phyloP scores from a whole-genome alignment of 208 protist genomes.

The Herpetomonas muscarum region DNA sequence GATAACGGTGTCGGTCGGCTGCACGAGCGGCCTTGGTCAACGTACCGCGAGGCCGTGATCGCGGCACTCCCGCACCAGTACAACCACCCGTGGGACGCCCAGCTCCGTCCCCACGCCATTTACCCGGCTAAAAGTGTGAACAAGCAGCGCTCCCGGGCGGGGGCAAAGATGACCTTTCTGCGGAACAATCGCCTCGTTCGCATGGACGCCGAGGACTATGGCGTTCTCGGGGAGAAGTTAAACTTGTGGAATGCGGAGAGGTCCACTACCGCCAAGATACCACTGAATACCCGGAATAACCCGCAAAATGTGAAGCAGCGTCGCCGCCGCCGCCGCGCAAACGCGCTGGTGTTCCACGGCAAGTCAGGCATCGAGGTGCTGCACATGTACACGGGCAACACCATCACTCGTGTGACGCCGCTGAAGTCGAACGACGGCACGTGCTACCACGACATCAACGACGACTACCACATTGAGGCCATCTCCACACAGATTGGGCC shows the following conservation, averaged over 20 bases:
- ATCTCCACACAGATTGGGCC: constrained; percentile 59
- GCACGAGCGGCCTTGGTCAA: constrained; percentile 74
- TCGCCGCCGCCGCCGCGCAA: constrained; percentile 24
- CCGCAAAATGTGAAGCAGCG: constrained; percentile 3
- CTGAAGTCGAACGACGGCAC: constrained; percentile 43
- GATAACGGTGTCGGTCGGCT: constrained; percentile 5
- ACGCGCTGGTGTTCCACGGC: constrained; percentile 85
- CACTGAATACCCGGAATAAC: not conserved
- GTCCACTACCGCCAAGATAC: not conserved
- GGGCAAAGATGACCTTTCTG: constrained; percentile 36
- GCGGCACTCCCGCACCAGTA: constrained; percentile 81
- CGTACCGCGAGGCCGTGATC: constrained; percentile 68
- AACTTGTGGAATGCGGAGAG: constrained; percentile 1
- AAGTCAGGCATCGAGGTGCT: constrained; percentile 75
- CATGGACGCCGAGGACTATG: constrained; percentile 70
- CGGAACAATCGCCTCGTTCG: constrained; percentile 62
- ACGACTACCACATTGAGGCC: constrained; percentile 76
- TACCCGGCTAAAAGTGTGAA: constrained; percentile 46
- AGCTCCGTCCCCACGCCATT: constrained; percentile 63
- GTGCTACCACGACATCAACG: constrained; percentile 86
- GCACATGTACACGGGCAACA: constrained; percentile 85
- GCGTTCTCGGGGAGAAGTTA: constrained; percentile 58
- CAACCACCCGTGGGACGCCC: constrained; percentile 75
- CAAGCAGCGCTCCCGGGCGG: constrained; percentile 12
- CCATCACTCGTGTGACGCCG: constrained; percentile 58